Evolutionary conservation across 1,139 yeast genomes (phyloP).

Genomic region (Blastobotrys raffinosifermentans): DNA sequence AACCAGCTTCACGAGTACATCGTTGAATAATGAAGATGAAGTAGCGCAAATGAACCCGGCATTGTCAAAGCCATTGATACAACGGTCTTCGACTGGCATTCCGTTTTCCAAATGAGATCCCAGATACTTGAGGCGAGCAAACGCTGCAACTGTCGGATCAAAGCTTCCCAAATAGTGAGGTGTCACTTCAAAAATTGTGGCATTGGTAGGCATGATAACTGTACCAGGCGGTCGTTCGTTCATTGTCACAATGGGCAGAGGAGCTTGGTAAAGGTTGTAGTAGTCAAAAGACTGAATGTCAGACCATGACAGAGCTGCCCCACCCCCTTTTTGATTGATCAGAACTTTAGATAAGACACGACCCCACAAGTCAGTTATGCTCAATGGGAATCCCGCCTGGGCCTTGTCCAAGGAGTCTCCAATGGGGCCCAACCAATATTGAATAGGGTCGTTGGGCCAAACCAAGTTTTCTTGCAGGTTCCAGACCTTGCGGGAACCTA

Average conservation of each 20-base stretch:
- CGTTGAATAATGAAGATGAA: constrained; percentile 70
- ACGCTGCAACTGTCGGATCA: constrained; percentile 70
- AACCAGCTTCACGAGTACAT: constrained; percentile 32
- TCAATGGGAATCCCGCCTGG: constrained; percentile 59
- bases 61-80: constrained; percentile 66
- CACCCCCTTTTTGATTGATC: constrained; percentile 47
- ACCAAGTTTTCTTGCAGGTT: constrained; percentile 45
- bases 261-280: constrained; percentile 60
- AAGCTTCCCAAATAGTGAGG: constrained; percentile 87
- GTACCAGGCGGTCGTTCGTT: constrained; percentile 69
- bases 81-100: constrained; percentile 42
- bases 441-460: constrained; percentile 6
- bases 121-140: constrained; percentile 61
- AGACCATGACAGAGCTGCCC: constrained; percentile 62
- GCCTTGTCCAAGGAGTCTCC: constrained; percentile 1
- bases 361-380: constrained; percentile 85
- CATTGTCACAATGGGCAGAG: constrained; percentile 76
- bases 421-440: constrained; percentile 1
- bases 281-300: constrained; percentile 46
- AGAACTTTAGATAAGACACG: constrained; percentile 69
- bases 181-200: constrained; percentile 71
- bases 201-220: constrained; percentile 48
- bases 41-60: constrained; percentile 72
- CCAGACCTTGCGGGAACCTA: constrained; percentile 54
- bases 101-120: constrained; percentile 68